Conservation (phyloP, 306 rosid genomes). For the Vigna radiata region DNA sequence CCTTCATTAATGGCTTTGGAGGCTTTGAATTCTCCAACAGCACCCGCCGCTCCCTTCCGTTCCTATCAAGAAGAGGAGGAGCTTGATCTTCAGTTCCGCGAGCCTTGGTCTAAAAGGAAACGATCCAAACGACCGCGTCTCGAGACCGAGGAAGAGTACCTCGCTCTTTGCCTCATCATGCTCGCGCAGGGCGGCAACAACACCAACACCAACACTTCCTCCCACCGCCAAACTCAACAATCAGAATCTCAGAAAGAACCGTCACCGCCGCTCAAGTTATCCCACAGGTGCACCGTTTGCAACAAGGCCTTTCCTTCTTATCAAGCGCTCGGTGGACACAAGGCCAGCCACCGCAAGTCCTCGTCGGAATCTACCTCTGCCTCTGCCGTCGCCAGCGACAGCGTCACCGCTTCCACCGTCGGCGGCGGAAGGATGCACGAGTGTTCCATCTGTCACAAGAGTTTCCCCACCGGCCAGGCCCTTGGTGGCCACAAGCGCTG, state of each 20-base stretch:
- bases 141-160: conserved; percentile 81
- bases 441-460: conserved; percentile 89
- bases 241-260: not conserved
- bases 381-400: conserved; percentile 41
- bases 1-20: conserved; percentile 65
- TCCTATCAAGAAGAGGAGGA: conserved; percentile 39
- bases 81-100: conserved; percentile 45
- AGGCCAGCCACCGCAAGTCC: conserved; percentile 89
- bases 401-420: not conserved
- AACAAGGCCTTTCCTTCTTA: conserved; percentile 76
- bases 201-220: not conserved
- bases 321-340: conserved; percentile 97
- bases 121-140: conserved; percentile 70
- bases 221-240: not conserved
- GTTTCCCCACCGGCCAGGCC: conserved; percentile 88
- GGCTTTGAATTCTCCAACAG: conserved; percentile 74
- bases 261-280: conserved; percentile 44
- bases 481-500: conserved; percentile 97
- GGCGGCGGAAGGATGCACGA: conserved; percentile 60
- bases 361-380: conserved; percentile 27
- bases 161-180: conserved; percentile 98
- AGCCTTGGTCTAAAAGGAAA: conserved; percentile 76
- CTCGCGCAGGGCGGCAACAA: conserved; percentile 69
- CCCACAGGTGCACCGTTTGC: conserved; percentile 72
- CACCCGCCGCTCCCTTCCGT: conserved; percentile 47